Conservation (phyloP, 2,329 filamentous ascomycete genomes). For the Alternaria sp. region DNA sequence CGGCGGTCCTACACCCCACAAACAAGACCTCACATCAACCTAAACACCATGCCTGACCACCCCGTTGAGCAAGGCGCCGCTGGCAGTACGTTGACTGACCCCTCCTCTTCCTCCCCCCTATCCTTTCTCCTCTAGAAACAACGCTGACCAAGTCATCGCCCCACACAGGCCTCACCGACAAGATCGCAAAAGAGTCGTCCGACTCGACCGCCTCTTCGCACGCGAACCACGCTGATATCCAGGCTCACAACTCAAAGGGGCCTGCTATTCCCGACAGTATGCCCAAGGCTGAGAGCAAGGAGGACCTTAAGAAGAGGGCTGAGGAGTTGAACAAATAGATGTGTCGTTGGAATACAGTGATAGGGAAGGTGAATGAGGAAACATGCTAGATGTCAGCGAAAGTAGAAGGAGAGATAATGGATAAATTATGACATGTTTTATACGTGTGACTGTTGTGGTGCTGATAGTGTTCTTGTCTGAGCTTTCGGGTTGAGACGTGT, state of each 20-base stretch:
- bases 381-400: too few species aligned
- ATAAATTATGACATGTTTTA: too few species aligned
- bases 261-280: constrained; percentile 58
- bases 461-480: too few species aligned
- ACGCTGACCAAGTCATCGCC: not conserved
- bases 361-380: too few species aligned
- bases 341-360: too few species aligned
- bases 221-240: constrained; percentile 46
- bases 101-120: too few species aligned
- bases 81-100: constrained; percentile 46
- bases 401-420: too few species aligned
- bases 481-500: too few species aligned
- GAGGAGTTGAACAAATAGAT: constrained; percentile 60
- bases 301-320: constrained; percentile 60
- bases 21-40: constrained; percentile 14
- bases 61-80: constrained; percentile 52
- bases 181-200: constrained; percentile 56
- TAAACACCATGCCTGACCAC: constrained; percentile 53
- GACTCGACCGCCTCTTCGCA: constrained; percentile 53
- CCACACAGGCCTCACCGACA: constrained; percentile 54
- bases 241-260: constrained; percentile 36
- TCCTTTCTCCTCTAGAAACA: too few species aligned
- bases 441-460: too few species aligned
- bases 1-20: constrained; percentile 18
- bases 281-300: constrained; percentile 57